Percentiles rank a stretch among this genome's conserved stretches.
These are phyloP conservation scores for Colletotrichum lini DNA, from an alignment of 2,329 filamentous ascomycete genomes.

Conservation along the genomic window DNA sequence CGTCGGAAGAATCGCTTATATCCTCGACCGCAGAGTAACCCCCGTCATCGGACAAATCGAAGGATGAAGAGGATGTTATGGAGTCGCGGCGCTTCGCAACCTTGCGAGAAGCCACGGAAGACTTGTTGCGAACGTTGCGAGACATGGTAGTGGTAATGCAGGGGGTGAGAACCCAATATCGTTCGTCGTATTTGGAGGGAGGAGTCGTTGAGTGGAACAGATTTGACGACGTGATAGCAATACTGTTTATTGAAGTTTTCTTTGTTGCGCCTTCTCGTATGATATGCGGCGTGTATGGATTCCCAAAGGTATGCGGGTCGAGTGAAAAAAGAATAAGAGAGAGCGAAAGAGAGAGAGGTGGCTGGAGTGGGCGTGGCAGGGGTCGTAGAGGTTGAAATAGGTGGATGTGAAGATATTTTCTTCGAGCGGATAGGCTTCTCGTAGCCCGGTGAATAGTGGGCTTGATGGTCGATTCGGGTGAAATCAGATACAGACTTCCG, in stretches of 20 bases:
- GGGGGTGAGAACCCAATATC: slow-evolving; percentile 16
- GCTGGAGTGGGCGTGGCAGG: slow-evolving; percentile 7
- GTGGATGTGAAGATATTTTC: slow-evolving; percentile 27
- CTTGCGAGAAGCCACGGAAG: slow-evolving; percentile 60
- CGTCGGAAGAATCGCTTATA: slow-evolving; percentile 82
- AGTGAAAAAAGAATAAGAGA: neutral
- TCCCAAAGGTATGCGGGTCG: neutral
- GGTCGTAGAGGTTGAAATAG: slow-evolving; percentile 6
- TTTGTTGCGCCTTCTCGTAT: neutral
- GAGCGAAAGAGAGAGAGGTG: neutral
- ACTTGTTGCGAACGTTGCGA: slow-evolving; percentile 67
- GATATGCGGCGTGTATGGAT: neutral
- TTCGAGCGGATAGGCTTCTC: slow-evolving; percentile 31
- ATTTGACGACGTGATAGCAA: neutral
- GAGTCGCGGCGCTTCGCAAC: slow-evolving; percentile 64
- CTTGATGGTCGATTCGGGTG: slow-evolving; percentile 28
- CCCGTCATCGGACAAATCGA: slow-evolving; percentile 75
- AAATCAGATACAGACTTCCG: slow-evolving; percentile 57
- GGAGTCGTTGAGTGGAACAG: slow-evolving; percentile 13
- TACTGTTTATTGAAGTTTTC: neutral
- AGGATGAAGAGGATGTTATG: slow-evolving; percentile 68
- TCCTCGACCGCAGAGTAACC: slow-evolving; percentile 84
- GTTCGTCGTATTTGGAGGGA: slow-evolving; percentile 44
- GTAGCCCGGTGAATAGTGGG: slow-evolving; percentile 36
- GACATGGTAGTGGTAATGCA: slow-evolving; percentile 58